Evolutionary conservation across 495 filamentous ascomycete genomes (phyloP).

Genomic region (Glonium stellatum): DNA sequence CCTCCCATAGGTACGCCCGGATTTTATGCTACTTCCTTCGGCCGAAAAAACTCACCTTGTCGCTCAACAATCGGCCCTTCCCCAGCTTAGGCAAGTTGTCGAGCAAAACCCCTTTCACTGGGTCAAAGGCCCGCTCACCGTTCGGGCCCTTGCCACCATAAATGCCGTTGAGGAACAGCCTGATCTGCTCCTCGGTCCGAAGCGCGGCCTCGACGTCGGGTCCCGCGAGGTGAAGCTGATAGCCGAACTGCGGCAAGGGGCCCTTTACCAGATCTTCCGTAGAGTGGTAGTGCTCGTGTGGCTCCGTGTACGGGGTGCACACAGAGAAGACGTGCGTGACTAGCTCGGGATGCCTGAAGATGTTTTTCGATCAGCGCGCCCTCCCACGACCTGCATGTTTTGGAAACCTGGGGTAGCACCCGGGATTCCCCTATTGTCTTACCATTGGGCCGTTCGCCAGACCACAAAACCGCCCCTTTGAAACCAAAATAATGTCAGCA

Average conservation of each 20-base stretch:
- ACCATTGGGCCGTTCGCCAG: conserved; percentile 59
- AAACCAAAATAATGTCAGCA: conserved; percentile 15
- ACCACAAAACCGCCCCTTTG: conserved; percentile 50
- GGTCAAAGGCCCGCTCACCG: conserved; percentile 49
- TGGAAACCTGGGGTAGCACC: conserved; percentile 1
- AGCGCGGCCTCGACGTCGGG: conserved; percentile 57
- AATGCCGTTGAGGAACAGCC: conserved; percentile 59
- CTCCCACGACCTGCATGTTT: neutral
- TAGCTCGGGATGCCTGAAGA: conserved; percentile 61
- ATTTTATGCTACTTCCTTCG: no score
- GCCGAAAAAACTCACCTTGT: conserved; percentile 46
- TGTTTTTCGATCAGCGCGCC: conserved; percentile 44
- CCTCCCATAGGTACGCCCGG: neutral
- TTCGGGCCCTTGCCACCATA: conserved; percentile 56
- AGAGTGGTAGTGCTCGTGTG: conserved; percentile 42
- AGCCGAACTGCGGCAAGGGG: conserved; percentile 64
- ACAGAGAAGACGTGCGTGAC: conserved; percentile 67
- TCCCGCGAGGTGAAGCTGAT: conserved; percentile 72
- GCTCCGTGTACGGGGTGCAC: conserved; percentile 65
- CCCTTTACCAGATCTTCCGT: conserved; percentile 49
- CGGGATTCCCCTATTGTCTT: neutral
- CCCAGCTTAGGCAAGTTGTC: conserved; percentile 46
- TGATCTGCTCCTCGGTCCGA: conserved; percentile 49
- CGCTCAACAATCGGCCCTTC: conserved; percentile 50
- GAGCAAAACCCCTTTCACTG: conserved; percentile 50